These are phyloP conservation scores for Spiromastix sp. DNA, from an alignment of 2,329 filamentous ascomycete genomes.

Conservation along the genomic window DNA sequence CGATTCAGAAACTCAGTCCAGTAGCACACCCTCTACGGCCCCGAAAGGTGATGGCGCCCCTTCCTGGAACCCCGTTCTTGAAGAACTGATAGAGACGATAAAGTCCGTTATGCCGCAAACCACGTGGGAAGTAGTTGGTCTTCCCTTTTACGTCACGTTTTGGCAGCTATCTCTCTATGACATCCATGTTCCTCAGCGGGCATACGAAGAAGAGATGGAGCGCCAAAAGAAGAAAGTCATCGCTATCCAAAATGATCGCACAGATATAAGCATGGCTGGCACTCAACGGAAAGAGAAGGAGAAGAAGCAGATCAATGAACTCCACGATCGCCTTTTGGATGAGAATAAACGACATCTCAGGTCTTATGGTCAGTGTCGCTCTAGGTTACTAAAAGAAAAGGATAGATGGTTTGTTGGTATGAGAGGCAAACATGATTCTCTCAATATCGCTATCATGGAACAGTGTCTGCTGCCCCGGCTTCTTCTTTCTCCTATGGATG, in stretches of 20 bases:
- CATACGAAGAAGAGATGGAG: constrained; percentile 67
- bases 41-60: constrained; percentile 26
- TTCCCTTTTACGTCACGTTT: constrained; percentile 80
- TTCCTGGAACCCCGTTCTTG: constrained; percentile 59
- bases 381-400: constrained; percentile 65
- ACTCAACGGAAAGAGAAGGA: constrained; percentile 58
- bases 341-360: constrained; percentile 64
- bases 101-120: constrained; percentile 50
- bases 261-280: constrained; percentile 59
- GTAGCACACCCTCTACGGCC: constrained; percentile 16
- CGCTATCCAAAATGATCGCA: constrained; percentile 58
- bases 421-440: constrained; percentile 50
- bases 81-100: constrained; percentile 62
- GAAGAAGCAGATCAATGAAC: constrained; percentile 57
- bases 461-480: constrained; percentile 87
- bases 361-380: constrained; percentile 55
- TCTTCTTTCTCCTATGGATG: constrained; percentile 72
- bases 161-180: constrained; percentile 85
- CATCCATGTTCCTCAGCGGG: constrained; percentile 61
- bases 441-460: constrained; percentile 72
- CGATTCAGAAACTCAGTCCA: constrained; percentile 6
- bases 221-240: constrained; percentile 57
- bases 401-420: constrained; percentile 64
- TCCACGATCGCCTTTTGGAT: constrained; percentile 58
- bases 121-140: constrained; percentile 59